Evolutionary conservation across 2,329 filamentous ascomycete genomes (phyloP).

Genomic region (Grosmannia serpens): DNA sequence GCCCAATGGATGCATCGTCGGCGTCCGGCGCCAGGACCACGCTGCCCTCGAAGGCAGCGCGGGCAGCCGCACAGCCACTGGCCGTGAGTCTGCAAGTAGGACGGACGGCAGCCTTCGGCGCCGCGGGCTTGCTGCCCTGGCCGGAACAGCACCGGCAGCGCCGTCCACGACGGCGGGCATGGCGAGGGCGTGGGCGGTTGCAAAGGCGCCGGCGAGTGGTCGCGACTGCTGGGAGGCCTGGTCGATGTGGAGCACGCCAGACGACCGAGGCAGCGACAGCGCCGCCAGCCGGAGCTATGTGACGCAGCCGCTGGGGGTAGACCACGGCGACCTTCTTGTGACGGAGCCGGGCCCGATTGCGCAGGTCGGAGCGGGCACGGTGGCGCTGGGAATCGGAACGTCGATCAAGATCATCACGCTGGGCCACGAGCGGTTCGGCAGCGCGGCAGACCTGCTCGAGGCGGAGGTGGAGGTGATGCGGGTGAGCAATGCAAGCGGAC

Average conservation of each 20-base stretch:
- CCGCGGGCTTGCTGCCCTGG: slow-evolving; percentile 9
- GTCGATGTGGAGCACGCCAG: slow-evolving; percentile 35
- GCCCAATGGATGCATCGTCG: slow-evolving; percentile 48
- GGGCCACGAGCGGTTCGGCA: slow-evolving; percentile 53
- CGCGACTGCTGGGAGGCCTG: slow-evolving; percentile 41
- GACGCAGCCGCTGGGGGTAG: slow-evolving; percentile 30
- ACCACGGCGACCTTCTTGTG: slow-evolving; percentile 34
- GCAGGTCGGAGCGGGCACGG: slow-evolving; percentile 49
- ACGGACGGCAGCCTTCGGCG: background rate
- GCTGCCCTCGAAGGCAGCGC: background rate
- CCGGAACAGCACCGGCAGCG: background rate
- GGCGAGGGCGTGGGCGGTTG: background rate
- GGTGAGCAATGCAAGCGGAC: background rate
- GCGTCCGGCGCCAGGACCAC: slow-evolving; percentile 36
- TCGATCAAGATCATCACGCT: slow-evolving; percentile 59
- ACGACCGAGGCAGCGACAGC: slow-evolving; percentile 29
- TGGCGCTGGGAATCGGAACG: slow-evolving; percentile 63
- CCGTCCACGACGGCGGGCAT: background rate
- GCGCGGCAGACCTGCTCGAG: slow-evolving; percentile 17
- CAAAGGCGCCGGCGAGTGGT: background rate
- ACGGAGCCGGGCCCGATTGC: slow-evolving; percentile 53
- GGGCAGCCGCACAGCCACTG: slow-evolving; percentile 6
- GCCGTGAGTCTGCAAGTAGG: background rate
- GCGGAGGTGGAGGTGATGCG: background rate
- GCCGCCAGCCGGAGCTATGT: slow-evolving; percentile 5